A percentile compares a stretch with the other conserved stretches of the same genome.
Conservation (phyloP, 495 filamentous ascomycete species). For the Penicillium nucicola region DNA sequence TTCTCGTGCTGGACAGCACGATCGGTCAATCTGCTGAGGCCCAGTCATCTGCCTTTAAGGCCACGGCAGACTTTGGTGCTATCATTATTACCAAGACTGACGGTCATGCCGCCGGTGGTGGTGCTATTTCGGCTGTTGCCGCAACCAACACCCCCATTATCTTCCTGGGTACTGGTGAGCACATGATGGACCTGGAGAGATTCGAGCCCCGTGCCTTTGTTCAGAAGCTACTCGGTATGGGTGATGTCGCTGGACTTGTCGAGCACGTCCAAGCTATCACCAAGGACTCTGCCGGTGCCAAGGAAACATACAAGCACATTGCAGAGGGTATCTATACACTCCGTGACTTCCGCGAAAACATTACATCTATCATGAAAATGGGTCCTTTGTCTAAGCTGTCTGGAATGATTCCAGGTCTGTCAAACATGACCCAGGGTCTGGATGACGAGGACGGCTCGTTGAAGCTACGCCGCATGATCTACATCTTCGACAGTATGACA, state of each 20-base stretch:
- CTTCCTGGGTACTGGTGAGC: constrained; percentile 95
- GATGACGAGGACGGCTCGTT: constrained; percentile 91
- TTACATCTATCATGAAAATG: constrained; percentile 99
- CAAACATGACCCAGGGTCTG: constrained; percentile 87
- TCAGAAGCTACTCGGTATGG: constrained; percentile 91
- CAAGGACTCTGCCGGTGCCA: constrained; percentile 71
- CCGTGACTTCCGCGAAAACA: constrained; percentile 90
- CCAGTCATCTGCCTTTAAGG: constrained; percentile 95
- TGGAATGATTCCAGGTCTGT: constrained; percentile 96
- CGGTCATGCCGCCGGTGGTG: constrained; percentile 90
- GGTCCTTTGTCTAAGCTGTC: constrained; percentile 96
- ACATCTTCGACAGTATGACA: constrained; percentile 98
- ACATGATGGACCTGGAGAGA: constrained; percentile 90
- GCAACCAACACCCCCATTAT: constrained; percentile 96
- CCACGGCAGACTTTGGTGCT: constrained; percentile 93
- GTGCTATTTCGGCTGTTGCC: constrained; percentile 96
- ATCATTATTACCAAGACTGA: constrained; percentile 99
- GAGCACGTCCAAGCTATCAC: constrained; percentile 98
- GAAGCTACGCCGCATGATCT: constrained; percentile 97
- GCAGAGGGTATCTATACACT: constrained; percentile 94
- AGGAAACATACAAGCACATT: constrained; percentile 99
- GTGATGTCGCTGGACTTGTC: constrained; percentile 90
- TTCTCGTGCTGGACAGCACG: constrained; percentile 94
- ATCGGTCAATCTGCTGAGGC: constrained; percentile 95
- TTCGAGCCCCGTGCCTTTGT: constrained; percentile 92